These are phyloP conservation scores for Yarrowia sp. DNA, from an alignment of 805 yeast species.

Conservation along the genomic window DNA sequence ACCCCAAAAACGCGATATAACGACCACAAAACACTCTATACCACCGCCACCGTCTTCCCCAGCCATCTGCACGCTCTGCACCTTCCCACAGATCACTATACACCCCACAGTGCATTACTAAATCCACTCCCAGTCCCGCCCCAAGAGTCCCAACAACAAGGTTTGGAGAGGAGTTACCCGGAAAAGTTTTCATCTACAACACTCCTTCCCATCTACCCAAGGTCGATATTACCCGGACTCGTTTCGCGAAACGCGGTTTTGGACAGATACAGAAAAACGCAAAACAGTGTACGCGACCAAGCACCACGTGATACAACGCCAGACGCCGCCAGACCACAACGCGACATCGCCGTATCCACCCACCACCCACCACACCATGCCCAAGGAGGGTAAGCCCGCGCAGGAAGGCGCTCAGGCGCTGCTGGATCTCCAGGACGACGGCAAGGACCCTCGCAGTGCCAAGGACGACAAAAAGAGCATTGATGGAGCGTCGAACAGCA, in stretches of 20 bases:
- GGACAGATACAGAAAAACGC: slow-evolving; percentile 21
- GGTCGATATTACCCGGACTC: slow-evolving; percentile 21
- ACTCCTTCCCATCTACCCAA: slow-evolving; percentile 24
- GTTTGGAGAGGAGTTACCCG: slow-evolving; percentile 18
- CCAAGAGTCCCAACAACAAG: slow-evolving; percentile 22
- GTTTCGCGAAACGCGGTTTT: slow-evolving; percentile 21
- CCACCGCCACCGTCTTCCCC: no score
- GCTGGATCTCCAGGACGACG: slow-evolving; percentile 28
- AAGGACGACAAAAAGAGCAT: background rate
- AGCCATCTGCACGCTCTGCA: no score
- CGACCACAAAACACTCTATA: no score
- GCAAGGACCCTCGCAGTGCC: background rate
- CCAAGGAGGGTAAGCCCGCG: slow-evolving; percentile 26
- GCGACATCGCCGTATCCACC: background rate
- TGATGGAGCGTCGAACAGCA: background rate
- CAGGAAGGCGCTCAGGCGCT: slow-evolving; percentile 30
- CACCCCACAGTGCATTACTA: no score
- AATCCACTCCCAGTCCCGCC: no score
- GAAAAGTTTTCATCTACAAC: slow-evolving; percentile 24
- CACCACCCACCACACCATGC: background rate
- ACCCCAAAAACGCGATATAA: no score
- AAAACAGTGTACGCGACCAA: slow-evolving; percentile 6
- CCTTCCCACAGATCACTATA: no score
- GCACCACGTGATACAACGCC: slow-evolving; percentile 18
- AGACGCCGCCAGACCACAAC: background rate